Evolutionary conservation across 495 filamentous ascomycete species (phyloP).

Genomic region (Schizothecium vesticola): DNA sequence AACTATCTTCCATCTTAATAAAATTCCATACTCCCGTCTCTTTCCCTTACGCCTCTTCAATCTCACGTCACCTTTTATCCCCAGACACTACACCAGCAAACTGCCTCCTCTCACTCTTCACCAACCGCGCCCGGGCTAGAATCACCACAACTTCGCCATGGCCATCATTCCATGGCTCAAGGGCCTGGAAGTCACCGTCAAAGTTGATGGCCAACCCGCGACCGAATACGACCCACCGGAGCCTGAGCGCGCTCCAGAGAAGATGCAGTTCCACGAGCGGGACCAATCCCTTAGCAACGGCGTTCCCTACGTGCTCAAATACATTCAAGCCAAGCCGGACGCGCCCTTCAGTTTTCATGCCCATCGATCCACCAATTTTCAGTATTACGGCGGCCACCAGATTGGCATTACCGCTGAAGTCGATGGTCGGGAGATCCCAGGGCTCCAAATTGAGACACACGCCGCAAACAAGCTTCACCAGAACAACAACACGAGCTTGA

Average conservation of each 20-base stretch:
- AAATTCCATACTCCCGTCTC: background rate
- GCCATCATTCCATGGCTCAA: slow-evolving; percentile 28
- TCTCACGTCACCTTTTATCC: background rate
- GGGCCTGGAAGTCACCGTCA: slow-evolving; percentile 26
- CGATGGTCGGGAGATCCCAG: background rate
- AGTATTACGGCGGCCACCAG: background rate
- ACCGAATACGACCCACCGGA: slow-evolving; percentile 30
- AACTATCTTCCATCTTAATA: background rate
- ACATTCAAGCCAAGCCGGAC: slow-evolving; percentile 17
- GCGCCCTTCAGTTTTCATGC: background rate
- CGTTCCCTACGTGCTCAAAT: slow-evolving; percentile 7
- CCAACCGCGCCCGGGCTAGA: background rate
- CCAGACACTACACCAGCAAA: background rate
- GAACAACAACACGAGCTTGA: too few relatives aligned
- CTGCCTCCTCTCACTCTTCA: background rate
- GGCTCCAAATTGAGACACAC: background rate
- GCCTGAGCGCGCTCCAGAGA: background rate
- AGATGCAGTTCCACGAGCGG: background rate
- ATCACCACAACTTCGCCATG: slow-evolving; percentile 17
- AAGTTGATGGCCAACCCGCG: slow-evolving; percentile 18
- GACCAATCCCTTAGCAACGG: background rate
- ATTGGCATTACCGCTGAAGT: background rate
- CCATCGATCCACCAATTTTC: background rate
- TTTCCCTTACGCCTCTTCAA: background rate
- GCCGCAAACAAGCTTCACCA: too few relatives aligned